Percentiles rank a stretch among this genome's conserved stretches.
Conservation (phyloP, 2,329 filamentous ascomycete species). For the Colletotrichum ledebouriae region DNA sequence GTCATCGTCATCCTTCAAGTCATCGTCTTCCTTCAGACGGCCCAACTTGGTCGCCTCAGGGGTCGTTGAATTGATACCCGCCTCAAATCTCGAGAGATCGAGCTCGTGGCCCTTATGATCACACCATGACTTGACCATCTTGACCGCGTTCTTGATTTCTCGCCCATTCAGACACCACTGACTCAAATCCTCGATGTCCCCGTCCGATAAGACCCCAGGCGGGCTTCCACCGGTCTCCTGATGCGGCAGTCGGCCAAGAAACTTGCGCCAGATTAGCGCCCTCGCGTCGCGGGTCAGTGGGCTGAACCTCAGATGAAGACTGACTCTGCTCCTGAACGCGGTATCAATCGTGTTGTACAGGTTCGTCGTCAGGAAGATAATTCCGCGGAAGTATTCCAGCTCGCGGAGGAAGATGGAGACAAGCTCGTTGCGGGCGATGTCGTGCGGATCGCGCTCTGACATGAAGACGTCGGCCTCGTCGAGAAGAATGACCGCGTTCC, state of each 20-base stretch:
- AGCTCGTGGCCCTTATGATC: constrained; percentile 58
- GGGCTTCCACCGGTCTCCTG: background rate
- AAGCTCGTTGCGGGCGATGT: constrained; percentile 63
- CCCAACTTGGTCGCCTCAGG: constrained; percentile 56
- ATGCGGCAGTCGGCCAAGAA: constrained; percentile 54
- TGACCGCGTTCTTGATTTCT: constrained; percentile 62
- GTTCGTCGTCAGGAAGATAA: constrained; percentile 62
- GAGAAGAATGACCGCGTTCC: constrained; percentile 65
- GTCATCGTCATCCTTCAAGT: constrained; percentile 45
- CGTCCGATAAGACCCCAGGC: constrained; percentile 47
- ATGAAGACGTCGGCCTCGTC: constrained; percentile 69
- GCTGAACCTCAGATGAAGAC: constrained; percentile 61
- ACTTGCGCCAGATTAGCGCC: constrained; percentile 60
- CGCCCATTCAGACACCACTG: constrained; percentile 59
- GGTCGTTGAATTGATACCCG: constrained; percentile 60
- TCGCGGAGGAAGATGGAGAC: constrained; percentile 62
- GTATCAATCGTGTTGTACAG: constrained; percentile 57
- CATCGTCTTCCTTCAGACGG: constrained; percentile 44
- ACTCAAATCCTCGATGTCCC: constrained; percentile 55
- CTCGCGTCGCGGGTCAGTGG: constrained; percentile 55
- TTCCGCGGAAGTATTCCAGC: constrained; percentile 60
- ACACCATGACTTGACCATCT: constrained; percentile 63
- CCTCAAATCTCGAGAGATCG: constrained; percentile 58
- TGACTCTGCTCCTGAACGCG: constrained; percentile 62
- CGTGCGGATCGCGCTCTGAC: constrained; percentile 58